phyloP scores from a whole-genome alignment of 495 filamentous ascomycete genomes.

The Extremus antarcticus region DNA sequence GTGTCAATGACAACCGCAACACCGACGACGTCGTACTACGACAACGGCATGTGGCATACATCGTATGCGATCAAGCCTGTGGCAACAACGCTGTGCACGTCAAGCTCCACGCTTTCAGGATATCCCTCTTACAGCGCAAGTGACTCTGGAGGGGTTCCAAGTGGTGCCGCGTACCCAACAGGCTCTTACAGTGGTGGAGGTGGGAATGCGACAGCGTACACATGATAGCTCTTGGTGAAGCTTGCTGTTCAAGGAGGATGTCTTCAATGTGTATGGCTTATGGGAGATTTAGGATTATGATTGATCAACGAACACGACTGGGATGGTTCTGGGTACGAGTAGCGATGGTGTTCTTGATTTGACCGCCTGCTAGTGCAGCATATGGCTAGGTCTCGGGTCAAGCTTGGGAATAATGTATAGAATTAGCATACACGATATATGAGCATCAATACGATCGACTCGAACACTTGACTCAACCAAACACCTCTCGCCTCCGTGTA shows the following conservation, averaged over 20 bases:
- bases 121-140: neutral
- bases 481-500: no score
- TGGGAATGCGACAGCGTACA: neutral
- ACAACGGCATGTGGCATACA: constrained; percentile 24
- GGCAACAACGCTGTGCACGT: neutral
- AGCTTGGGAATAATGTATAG: constrained; percentile 1
- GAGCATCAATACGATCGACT: no score
- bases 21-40: constrained; percentile 21
- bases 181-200: neutral
- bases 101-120: no score
- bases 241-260: no score
- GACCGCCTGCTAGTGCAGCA: constrained; percentile 20
- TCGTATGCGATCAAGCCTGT: constrained; percentile 14
- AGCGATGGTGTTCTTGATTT: neutral
- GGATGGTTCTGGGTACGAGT: neutral
- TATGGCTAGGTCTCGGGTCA: constrained; percentile 4
- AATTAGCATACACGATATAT: no score
- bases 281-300: neutral
- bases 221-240: no score
- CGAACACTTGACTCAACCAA: no score
- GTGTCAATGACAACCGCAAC: constrained; percentile 9
- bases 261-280: no score
- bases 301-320: no score
- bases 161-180: neutral
- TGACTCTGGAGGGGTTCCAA: neutral